phyloP scores from a whole-genome alignment of 1,284 basidiomycete species.

The Apiotrichum gracile region DNA sequence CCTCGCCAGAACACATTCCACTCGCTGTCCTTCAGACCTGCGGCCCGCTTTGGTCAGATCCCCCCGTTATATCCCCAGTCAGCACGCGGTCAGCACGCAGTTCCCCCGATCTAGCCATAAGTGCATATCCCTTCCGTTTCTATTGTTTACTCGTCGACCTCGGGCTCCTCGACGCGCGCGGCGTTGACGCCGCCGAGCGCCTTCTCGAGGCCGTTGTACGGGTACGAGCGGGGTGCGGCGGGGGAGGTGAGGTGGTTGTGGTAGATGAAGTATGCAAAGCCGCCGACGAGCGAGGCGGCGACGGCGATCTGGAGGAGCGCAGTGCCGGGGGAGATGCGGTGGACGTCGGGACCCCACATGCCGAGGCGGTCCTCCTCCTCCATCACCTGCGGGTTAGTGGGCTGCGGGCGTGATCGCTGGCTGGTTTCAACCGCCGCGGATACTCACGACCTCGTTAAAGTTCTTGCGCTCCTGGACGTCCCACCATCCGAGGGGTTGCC shows the following conservation, averaged over 20 bases:
- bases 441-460: constrained; percentile 70
- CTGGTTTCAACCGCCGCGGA: neutral
- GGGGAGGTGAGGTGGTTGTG: constrained; percentile 26
- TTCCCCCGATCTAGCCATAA: neutral
- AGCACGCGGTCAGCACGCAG: too few species aligned
- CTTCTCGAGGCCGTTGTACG: constrained; percentile 42
- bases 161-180: constrained; percentile 29
- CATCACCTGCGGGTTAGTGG: constrained; percentile 57
- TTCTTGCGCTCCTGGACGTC: constrained; percentile 76
- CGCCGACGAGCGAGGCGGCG: constrained; percentile 19
- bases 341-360: constrained; percentile 81
- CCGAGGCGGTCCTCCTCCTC: constrained; percentile 75
- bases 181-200: constrained; percentile 37
- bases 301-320: constrained; percentile 23
- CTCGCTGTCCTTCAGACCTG: too few species aligned
- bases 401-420: neutral
- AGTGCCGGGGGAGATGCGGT: constrained; percentile 31
- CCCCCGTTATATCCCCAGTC: too few species aligned
- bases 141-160: constrained; percentile 30
- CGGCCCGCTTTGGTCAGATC: too few species aligned
- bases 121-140: neutral
- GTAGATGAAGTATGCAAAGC: constrained; percentile 32
- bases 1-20: too few species aligned
- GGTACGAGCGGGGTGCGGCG: constrained; percentile 38
- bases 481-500: constrained; percentile 71